phyloP scores from a whole-genome alignment of 2,329 filamentous ascomycete species.

The Exophiala oligosperma region DNA sequence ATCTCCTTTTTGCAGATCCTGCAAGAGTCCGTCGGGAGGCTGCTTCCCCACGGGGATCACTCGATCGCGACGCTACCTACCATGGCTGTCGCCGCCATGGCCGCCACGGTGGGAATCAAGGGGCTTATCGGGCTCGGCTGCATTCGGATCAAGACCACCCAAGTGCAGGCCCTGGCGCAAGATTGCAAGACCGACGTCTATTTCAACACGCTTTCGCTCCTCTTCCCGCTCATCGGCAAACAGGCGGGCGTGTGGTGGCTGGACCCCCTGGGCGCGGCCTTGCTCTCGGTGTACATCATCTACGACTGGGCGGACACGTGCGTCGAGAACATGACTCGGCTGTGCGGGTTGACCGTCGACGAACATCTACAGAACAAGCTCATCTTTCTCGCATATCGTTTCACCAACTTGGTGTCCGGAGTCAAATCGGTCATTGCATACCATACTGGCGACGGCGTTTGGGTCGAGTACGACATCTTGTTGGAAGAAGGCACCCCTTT shows the following conservation, averaged over 20 bases:
- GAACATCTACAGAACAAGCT: conserved; percentile 56
- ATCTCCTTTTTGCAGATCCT: conserved; percentile 63
- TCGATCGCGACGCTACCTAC: conserved; percentile 42
- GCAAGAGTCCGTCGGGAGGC: conserved; percentile 59
- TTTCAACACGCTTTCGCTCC: conserved; percentile 64
- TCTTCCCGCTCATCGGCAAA: conserved; percentile 63
- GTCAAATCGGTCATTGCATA: conserved; percentile 59
- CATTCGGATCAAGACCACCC: conserved; percentile 60
- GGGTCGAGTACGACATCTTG: conserved; percentile 63
- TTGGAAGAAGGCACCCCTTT: conserved; percentile 56
- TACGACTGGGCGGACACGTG: conserved; percentile 67
- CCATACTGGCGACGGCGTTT: conserved; percentile 63
- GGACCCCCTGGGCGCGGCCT: conserved; percentile 60
- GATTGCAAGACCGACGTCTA: conserved; percentile 65
- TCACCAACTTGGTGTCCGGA: conserved; percentile 53
- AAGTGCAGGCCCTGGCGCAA: conserved; percentile 63
- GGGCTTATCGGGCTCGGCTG: conserved; percentile 62
- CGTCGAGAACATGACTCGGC: conserved; percentile 58
- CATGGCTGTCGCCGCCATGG: conserved; percentile 59
- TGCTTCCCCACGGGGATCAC: conserved; percentile 49
- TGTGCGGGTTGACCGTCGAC: conserved; percentile 59
- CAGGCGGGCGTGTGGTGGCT: conserved; percentile 65
- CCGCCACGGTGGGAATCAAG: conserved; percentile 59
- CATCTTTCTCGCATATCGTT: conserved; percentile 60
- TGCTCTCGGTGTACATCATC: conserved; percentile 67